Conservation (phyloP, 805 yeast genomes). For the Wickerhamomyces bovis region DNA sequence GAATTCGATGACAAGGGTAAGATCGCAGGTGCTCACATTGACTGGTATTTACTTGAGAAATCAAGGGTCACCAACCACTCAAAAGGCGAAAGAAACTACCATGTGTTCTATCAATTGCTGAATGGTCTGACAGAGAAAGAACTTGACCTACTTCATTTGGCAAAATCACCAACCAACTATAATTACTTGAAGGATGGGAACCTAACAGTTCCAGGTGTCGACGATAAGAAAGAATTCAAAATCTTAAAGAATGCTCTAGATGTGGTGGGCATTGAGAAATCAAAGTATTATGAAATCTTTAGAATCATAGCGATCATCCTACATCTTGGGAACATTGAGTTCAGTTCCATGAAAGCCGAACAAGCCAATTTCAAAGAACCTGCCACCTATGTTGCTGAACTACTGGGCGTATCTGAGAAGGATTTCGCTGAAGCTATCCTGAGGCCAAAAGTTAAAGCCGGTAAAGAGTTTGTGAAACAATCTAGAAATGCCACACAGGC, state of each 20-base stretch:
- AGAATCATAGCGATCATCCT: constrained; percentile 67
- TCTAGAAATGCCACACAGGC: constrained; percentile 77
- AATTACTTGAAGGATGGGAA: constrained; percentile 54
- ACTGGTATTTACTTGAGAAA: constrained; percentile 90
- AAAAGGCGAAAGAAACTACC: constrained; percentile 80
- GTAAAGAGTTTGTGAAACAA: constrained; percentile 78
- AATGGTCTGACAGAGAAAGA: constrained; percentile 52
- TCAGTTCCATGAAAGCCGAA: constrained; percentile 59
- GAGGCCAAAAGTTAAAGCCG: constrained; percentile 85
- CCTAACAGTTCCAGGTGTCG: constrained; percentile 59
- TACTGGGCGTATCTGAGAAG: constrained; percentile 57
- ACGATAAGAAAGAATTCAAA: constrained; percentile 66
- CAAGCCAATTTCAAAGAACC: constrained; percentile 65
- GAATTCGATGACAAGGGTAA: constrained; percentile 59
- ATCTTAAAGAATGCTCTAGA: constrained; percentile 60
- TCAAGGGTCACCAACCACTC: constrained; percentile 84
- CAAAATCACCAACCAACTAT: constrained; percentile 34
- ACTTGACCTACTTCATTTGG: constrained; percentile 42
- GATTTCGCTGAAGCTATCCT: constrained; percentile 56
- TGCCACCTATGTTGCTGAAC: constrained; percentile 44
- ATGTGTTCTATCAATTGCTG: constrained; percentile 78
- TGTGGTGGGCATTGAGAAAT: constrained; percentile 60
- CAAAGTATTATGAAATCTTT: constrained; percentile 54
- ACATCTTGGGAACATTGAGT: constrained; percentile 80
- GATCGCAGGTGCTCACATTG: constrained; percentile 85